Base-by-base conservation (phyloP, 1,284 basidiomycete species). In the Xanthoconium separans region DNA sequence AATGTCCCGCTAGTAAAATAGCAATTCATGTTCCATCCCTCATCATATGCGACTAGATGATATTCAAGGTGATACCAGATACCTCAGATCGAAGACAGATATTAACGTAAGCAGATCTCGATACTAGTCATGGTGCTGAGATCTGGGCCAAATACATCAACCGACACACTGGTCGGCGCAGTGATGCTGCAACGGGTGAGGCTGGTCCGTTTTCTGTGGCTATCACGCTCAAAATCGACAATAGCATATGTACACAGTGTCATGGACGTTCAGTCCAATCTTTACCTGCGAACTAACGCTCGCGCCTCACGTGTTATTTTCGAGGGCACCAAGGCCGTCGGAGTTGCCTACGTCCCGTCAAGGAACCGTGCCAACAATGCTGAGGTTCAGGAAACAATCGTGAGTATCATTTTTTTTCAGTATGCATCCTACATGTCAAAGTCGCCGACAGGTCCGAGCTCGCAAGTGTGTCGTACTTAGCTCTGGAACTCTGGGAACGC, bases 131-230 rank as follows among this genome's bases (percentile, higher is more conserved):
- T 58, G 84, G 75, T 18, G 78, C 85, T 49, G 85, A 87, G 67
- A 84, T 87, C 54, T 87, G 85, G 85, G 84, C 85, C 42, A 88
- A 89, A 65, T 89, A 87, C 64, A 84, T 88, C 73, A 87, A 87
- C 70, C 79, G 84, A 58, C 79, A 86, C 59, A 88, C 85, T 27
- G 85, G 85, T 52, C 75, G 86, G 56, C 82, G 85, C 48, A 85
- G 83, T 58, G 85, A 87, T 61, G 85, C 85, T 46, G 84, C 85
- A 6, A 86, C 84, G 47, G 83, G 83, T 83, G 57, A 53, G 48
- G 29, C 55, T 36, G 42, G 30, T 45, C 20, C n/a, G 6, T 49
- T 31, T 27, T 31, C 34, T n/a, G 22, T 18, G 50, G 8, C 16
- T 29, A 22, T 36, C 42, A 54, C 33, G 44, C 27, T 60, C 34